Percentiles rank a stretch among this genome's conserved stretches.
Conservation (phyloP, 2,329 filamentous ascomycete species). For the Phaeosphaeria sp. region DNA sequence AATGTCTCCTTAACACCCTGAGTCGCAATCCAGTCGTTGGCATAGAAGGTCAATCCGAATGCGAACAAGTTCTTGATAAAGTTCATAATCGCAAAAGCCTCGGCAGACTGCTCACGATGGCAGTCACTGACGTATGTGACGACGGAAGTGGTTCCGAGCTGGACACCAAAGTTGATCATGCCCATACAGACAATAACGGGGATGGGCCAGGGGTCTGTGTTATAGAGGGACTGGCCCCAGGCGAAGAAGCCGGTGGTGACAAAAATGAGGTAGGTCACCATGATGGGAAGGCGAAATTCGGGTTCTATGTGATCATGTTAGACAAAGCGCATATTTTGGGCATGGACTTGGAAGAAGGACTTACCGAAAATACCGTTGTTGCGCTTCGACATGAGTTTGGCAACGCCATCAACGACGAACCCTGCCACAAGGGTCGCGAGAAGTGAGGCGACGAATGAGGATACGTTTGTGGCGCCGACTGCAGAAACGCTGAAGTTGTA, state of each 20-base stretch:
- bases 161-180: slow-evolving; percentile 32
- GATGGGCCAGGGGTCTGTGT: slow-evolving; percentile 29
- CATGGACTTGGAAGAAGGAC: neutral
- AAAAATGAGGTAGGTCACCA: slow-evolving; percentile 28
- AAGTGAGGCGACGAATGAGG: slow-evolving; percentile 28
- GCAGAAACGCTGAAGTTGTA: slow-evolving; percentile 32
- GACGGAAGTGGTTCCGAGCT: slow-evolving; percentile 27
- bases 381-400: slow-evolving; percentile 28
- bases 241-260: slow-evolving; percentile 33
- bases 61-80: slow-evolving; percentile 36
- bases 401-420: slow-evolving; percentile 26
- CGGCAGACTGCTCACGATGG: slow-evolving; percentile 30
- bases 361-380: slow-evolving; percentile 31
- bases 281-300: slow-evolving; percentile 33
- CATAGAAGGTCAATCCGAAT: slow-evolving; percentile 31
- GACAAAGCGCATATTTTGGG: neutral
- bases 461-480: slow-evolving; percentile 31
- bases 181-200: slow-evolving; percentile 35
- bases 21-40: slow-evolving; percentile 27
- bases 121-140: slow-evolving; percentile 33
- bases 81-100: slow-evolving; percentile 37
- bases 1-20: slow-evolving; percentile 29
- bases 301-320: slow-evolving; percentile 19
- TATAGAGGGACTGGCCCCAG: slow-evolving; percentile 27
- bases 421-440: slow-evolving; percentile 26